Conservation (phyloP, 768 basidiomycete species). For the Tricholoma furcatifolium region DNA sequence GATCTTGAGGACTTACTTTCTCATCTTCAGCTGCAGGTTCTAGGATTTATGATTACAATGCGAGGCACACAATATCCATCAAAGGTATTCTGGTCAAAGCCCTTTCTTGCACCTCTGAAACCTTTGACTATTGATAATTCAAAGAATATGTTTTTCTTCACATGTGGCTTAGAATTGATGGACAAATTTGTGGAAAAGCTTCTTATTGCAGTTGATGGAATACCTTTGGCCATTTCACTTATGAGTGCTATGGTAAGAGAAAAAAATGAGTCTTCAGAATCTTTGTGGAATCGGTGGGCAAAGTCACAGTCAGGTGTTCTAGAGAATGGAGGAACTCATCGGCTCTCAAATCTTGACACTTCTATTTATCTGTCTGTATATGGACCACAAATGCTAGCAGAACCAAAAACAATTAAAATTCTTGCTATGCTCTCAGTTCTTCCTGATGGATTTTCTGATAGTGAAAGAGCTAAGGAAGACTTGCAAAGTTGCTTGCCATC, state of each 20-base stretch:
- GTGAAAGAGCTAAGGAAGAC: neutral
- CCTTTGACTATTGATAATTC: neutral
- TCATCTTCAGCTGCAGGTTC: neutral
- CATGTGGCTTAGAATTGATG: neutral
- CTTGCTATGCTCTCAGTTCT: neutral
- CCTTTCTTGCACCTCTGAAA: conserved; percentile 1
- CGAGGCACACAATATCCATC: conserved; percentile 6
- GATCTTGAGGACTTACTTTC: neutral
- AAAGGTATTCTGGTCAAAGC: neutral
- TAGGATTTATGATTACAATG: conserved; percentile 5
- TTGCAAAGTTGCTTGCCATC: neutral
- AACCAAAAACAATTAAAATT: neutral
- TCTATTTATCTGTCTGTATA: conserved; percentile 12
- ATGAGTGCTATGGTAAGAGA: conserved; percentile 18
- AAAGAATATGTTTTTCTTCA: neutral
- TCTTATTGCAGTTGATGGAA: neutral
- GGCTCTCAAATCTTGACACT: conserved; percentile 18
- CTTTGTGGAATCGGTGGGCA: conserved; percentile 17
- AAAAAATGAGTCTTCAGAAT: conserved; percentile 19
- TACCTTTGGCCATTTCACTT: conserved; percentile 13
- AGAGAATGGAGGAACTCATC: neutral
- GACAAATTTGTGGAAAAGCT: neutral
- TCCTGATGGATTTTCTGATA: neutral
- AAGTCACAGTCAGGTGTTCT: neutral
- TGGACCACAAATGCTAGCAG: neutral